Conservation (phyloP, 1,284 basidiomycete genomes). For the Rhodotorula sp. region DNA sequence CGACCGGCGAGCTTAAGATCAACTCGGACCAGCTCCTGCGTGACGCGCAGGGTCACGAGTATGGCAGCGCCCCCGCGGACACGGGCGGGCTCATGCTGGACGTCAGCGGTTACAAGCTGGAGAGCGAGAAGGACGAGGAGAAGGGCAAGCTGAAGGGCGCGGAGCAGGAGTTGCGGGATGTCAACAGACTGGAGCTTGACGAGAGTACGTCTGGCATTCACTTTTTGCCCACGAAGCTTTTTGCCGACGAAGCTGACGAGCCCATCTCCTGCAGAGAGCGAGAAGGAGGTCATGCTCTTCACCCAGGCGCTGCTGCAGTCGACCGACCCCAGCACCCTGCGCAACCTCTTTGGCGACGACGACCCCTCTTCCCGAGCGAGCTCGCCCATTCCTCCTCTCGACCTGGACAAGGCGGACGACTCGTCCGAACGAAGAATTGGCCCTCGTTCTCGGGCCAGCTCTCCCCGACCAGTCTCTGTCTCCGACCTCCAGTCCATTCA, state of each 20-base stretch:
- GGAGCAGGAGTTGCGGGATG: constrained; percentile 12
- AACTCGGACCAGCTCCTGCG: constrained; percentile 8
- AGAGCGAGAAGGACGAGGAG: constrained; percentile 36
- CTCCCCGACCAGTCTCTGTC: constrained; percentile 19
- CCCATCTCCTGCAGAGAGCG: constrained; percentile 12
- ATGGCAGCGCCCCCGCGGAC: constrained; percentile 16
- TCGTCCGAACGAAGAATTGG: not conserved
- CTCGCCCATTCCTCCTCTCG: constrained; percentile 16
- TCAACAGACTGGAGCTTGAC: constrained; percentile 22
- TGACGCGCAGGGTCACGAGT: not conserved
- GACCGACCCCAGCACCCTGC: constrained; percentile 46
- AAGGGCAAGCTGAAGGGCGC: constrained; percentile 21
- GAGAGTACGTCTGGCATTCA: constrained; percentile 11
- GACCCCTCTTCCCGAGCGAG: constrained; percentile 7
- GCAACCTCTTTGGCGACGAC: constrained; percentile 32
- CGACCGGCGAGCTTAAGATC: constrained; percentile 7
- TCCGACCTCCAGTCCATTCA: constrained; percentile 30
- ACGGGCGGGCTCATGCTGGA: constrained; percentile 51
- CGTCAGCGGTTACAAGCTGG: constrained; percentile 53
- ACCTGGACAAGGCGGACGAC: constrained; percentile 10
- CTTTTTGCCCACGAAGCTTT: not conserved
- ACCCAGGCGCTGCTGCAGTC: constrained; percentile 42
- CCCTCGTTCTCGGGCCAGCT: constrained; percentile 12
- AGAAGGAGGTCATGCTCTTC: constrained; percentile 41
- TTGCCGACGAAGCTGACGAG: not conserved